Percentiles rank a stretch among this genome's conserved stretches.
Evolutionary conservation across 2,329 filamentous ascomycete species (phyloP).

Genomic region (Claviceps monticola): DNA sequence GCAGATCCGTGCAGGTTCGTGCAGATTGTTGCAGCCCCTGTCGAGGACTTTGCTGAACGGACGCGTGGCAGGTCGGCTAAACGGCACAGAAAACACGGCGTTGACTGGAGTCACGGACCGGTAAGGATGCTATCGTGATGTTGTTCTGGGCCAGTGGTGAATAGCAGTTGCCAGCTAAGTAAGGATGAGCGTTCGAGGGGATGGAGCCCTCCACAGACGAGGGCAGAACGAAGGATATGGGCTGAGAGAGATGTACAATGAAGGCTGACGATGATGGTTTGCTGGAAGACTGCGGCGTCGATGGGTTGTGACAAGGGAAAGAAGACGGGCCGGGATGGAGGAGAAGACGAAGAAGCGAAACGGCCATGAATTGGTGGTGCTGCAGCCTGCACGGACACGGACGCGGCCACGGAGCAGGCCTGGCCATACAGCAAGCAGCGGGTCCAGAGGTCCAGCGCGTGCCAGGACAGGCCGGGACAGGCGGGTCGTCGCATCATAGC

Average conservation of each 20-base stretch:
- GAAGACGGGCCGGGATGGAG: constrained; percentile 1
- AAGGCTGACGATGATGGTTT: neutral
- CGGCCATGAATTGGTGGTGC: neutral
- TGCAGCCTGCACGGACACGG: neutral
- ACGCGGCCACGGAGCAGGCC: neutral
- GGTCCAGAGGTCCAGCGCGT: neutral
- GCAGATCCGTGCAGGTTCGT: neutral
- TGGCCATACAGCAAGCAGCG: too few relatives aligned
- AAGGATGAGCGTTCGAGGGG: neutral
- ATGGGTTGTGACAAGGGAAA: constrained; percentile 2
- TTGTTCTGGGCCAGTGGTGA: neutral
- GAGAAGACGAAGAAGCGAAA: constrained; percentile 1
- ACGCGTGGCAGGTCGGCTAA: neutral
- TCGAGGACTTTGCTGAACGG: constrained; percentile 3
- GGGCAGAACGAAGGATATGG: neutral
- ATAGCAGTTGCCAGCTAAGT: neutral
- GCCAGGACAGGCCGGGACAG: neutral
- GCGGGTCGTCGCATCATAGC: neutral
- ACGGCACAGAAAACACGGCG: neutral
- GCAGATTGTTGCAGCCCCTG: constrained; percentile 4
- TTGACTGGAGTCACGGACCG: neutral
- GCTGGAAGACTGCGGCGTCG: neutral
- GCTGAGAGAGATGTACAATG: neutral
- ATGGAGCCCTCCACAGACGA: neutral
- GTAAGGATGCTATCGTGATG: neutral